phyloP scores from a whole-genome alignment of 2,329 filamentous ascomycete species.

The Penicillium corylophilum region DNA sequence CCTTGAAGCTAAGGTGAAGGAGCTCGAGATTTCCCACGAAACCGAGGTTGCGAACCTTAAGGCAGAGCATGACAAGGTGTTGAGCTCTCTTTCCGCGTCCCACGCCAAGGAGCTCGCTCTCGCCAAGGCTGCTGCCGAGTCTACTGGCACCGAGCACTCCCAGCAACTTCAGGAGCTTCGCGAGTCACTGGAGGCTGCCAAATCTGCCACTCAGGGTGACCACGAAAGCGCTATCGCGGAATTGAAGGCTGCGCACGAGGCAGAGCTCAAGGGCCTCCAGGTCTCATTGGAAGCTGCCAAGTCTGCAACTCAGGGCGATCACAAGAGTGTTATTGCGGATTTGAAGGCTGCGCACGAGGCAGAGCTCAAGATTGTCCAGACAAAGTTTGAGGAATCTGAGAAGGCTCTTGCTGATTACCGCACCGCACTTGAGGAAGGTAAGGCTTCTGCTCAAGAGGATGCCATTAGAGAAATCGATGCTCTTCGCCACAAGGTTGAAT shows the following conservation, averaged over 20 bases:
- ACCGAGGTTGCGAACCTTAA: slow-evolving; percentile 30
- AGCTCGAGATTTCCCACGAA: slow-evolving; percentile 31
- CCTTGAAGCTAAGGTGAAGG: slow-evolving; percentile 26
- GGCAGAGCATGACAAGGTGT: slow-evolving; percentile 27
- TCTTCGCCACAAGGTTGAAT: slow-evolving; percentile 35
- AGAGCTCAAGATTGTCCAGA: slow-evolving; percentile 35
- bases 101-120: slow-evolving; percentile 37
- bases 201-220: slow-evolving; percentile 28
- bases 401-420: slow-evolving; percentile 34
- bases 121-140: slow-evolving; percentile 33
- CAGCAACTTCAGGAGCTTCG: slow-evolving; percentile 37
- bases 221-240: slow-evolving; percentile 32
- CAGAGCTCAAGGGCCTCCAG: slow-evolving; percentile 34
- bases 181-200: slow-evolving; percentile 33
- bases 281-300: slow-evolving; percentile 34
- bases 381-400: slow-evolving; percentile 36
- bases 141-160: slow-evolving; percentile 28
- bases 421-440: slow-evolving; percentile 35
- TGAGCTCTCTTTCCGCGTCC: slow-evolving; percentile 26
- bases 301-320: slow-evolving; percentile 27
- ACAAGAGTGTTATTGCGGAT: slow-evolving; percentile 32
- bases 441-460: slow-evolving; percentile 32
- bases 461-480: slow-evolving; percentile 38
- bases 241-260: slow-evolving; percentile 31
- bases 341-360: slow-evolving; percentile 32